phyloP scores from a whole-genome alignment of 2,329 filamentous ascomycete species.

The Curvularia lunata region DNA sequence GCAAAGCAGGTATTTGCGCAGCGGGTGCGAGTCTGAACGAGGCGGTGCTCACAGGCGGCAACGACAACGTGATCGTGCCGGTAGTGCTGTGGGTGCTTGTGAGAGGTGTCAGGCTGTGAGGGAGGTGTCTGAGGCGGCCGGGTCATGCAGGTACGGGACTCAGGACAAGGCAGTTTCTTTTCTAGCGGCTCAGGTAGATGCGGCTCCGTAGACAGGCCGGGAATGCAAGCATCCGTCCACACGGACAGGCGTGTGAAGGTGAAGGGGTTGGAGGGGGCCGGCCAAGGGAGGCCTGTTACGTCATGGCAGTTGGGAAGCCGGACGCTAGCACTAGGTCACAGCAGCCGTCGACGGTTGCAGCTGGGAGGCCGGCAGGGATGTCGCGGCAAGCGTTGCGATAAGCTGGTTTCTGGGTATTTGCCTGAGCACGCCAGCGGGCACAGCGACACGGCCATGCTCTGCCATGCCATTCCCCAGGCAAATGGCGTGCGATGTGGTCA shows the following conservation, averaged over 20 bases:
- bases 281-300: background rate
- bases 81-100: conserved; percentile 92
- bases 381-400: background rate
- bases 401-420: background rate
- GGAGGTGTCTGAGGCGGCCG: conserved; percentile 4
- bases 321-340: background rate
- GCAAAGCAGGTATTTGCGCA: conserved; percentile 74
- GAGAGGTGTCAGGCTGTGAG: conserved; percentile 67
- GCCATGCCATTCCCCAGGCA: conserved; percentile 13
- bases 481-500: conserved; percentile 39
- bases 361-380: background rate
- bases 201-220: background rate
- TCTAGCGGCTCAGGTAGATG: background rate
- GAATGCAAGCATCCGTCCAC: background rate
- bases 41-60: conserved; percentile 92
- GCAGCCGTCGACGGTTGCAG: background rate
- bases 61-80: conserved; percentile 97
- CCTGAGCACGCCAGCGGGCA: background rate
- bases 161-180: background rate
- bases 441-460: conserved; percentile 13
- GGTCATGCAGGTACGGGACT: conserved; percentile 17
- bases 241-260: background rate
- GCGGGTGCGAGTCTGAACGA: conserved; percentile 85
- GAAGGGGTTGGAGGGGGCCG: background rate
- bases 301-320: background rate